These are phyloP conservation scores for Fusarium bactridioides DNA, from an alignment of 2,329 filamentous ascomycete species.

Conservation along the genomic window DNA sequence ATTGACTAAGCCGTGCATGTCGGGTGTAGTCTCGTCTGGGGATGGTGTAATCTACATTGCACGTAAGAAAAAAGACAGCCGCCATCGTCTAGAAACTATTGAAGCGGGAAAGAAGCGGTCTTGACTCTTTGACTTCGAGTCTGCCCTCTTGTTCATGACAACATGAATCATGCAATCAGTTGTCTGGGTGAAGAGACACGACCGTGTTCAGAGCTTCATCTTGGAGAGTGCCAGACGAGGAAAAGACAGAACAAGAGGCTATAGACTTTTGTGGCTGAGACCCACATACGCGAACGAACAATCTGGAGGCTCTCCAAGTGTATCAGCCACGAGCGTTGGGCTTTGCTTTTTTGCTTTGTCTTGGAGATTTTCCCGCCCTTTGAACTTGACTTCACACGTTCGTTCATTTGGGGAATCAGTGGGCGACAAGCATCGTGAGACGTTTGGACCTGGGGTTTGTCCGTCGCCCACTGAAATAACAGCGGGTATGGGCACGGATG, in stretches of 20 bases:
- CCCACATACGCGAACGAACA: conserved; percentile 16
- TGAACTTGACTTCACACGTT: not conserved
- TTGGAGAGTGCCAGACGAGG: conserved; percentile 7
- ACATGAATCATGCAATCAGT: conserved; percentile 8
- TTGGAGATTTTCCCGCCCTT: not conserved
- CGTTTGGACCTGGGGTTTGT: conserved; percentile 19
- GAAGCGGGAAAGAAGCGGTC: conserved; percentile 16
- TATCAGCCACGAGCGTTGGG: conserved; percentile 35
- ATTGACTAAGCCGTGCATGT: conserved; percentile 22
- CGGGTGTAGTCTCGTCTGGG: conserved; percentile 23
- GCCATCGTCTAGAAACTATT: conserved; percentile 25
- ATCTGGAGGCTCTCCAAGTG: conserved; percentile 13
- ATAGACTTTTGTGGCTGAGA: not conserved
- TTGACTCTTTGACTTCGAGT: not conserved
- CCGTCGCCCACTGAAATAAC: not conserved
- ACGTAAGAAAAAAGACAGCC: conserved; percentile 16
- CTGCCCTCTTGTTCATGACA: not conserved
- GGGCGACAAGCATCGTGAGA: conserved; percentile 29
- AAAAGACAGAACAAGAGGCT: not conserved
- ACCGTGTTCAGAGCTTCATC: conserved; percentile 23
- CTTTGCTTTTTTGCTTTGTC: conserved; percentile 2
- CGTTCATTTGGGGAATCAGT: not conserved
- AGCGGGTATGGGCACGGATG: conserved; percentile 14
- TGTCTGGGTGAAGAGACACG: not conserved
- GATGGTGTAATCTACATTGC: conserved; percentile 20